Evolutionary conservation across 345 rosid genomes (phyloP).

Genomic region (Eucalyptus cloeziana): DNA sequence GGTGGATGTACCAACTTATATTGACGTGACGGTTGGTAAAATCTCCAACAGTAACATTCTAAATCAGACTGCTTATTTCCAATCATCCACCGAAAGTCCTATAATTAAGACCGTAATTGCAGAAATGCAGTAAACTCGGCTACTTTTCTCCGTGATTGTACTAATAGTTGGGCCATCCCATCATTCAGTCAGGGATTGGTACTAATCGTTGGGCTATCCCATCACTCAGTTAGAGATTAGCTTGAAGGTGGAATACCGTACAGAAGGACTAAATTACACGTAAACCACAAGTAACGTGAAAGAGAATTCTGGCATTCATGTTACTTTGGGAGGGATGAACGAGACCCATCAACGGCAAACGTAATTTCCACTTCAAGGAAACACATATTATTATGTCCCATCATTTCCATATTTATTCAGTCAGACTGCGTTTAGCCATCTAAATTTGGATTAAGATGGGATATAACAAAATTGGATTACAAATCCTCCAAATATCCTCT

Average conservation of each 20-base stretch:
- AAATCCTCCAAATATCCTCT: no score
- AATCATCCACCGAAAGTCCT: not conserved
- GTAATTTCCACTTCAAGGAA: not conserved
- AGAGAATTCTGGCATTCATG: not conserved
- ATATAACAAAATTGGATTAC: no score
- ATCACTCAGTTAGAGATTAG: not conserved
- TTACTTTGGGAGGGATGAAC: no score
- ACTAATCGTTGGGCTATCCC: not conserved
- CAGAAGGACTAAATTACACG: not conserved
- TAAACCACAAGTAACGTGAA: not conserved
- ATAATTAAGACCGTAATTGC: not conserved
- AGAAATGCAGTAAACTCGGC: not conserved
- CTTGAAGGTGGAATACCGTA: not conserved
- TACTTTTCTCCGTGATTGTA: not conserved
- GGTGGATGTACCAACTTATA: not conserved
- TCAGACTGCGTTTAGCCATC: no score
- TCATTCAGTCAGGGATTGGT: not conserved
- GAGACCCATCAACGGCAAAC: not conserved
- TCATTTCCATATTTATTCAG: not conserved
- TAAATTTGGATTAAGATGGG: no score
- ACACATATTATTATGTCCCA: not conserved
- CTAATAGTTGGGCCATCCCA: not conserved
- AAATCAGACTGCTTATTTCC: not conserved
- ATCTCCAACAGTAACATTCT: not conserved
- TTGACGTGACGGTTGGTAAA: not conserved